A percentile compares a stretch with the other conserved stretches of the same genome.
phyloP scores from a whole-genome alignment of 176 grass and related monocot genomes.

The Stipa capillata region DNA sequence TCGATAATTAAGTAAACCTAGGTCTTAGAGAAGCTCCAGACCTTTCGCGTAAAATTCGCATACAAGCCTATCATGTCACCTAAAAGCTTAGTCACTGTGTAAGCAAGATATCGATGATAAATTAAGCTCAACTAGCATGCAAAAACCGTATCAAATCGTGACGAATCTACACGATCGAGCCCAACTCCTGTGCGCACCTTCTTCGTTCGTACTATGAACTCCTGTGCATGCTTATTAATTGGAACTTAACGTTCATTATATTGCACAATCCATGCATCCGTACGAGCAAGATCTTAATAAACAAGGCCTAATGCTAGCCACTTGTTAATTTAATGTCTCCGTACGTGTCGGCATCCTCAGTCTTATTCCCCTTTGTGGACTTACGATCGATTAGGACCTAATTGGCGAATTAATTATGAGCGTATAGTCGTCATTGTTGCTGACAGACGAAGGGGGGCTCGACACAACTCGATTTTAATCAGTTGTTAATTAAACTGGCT shows the following conservation, averaged over 20 bases:
- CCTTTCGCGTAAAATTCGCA: no score
- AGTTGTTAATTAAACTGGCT: no score
- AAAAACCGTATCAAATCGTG: not conserved
- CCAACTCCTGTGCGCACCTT: not conserved
- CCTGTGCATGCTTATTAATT: not conserved
- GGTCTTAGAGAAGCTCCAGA: no score
- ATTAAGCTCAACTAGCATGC: no score
- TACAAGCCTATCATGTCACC: no score
- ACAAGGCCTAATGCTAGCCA: not conserved
- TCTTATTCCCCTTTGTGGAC: not conserved
- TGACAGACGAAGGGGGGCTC: not conserved
- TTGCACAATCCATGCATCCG: not conserved
- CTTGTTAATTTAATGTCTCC: not conserved
- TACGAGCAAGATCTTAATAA: not conserved
- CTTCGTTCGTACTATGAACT: constrained; percentile 2
- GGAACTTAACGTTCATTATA: no score
- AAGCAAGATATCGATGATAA: no score
- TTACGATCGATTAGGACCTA: no score
- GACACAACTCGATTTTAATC: no score
- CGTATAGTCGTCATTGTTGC: not conserved
- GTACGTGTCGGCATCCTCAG: not conserved
- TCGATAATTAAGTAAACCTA: no score
- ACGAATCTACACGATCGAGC: not conserved
- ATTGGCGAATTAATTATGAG: not conserved
- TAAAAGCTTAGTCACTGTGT: not conserved